phyloP scores from a whole-genome alignment of 208 protist genomes.

The Leishmania aethiopica region DNA sequence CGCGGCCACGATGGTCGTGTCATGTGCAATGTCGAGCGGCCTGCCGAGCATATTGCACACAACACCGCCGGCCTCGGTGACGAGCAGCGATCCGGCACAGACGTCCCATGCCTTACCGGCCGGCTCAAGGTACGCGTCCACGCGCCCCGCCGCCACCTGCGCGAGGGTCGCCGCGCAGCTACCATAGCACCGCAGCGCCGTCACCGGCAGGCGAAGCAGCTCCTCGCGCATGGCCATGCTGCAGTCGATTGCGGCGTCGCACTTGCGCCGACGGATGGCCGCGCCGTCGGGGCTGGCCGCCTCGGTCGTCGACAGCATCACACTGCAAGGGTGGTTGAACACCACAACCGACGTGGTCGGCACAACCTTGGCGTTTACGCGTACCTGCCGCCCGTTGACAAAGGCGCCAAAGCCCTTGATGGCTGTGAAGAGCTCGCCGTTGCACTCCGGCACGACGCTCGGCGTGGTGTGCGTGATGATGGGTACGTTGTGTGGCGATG shows the following conservation, averaged over 20 bases:
- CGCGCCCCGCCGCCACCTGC: slow-evolving; percentile 60
- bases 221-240: slow-evolving; percentile 32
- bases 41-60: slow-evolving; percentile 59
- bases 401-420: slow-evolving; percentile 65
- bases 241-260: slow-evolving; percentile 42
- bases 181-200: slow-evolving; percentile 48
- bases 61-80: slow-evolving; percentile 74
- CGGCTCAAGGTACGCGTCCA: slow-evolving; percentile 67
- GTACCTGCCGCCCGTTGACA: slow-evolving; percentile 58
- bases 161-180: slow-evolving; percentile 49
- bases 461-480: slow-evolving; percentile 7
- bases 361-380: slow-evolving; percentile 25
- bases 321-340: slow-evolving; percentile 50
- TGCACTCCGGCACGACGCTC: slow-evolving; percentile 31
- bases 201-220: slow-evolving; percentile 34
- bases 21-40: slow-evolving; percentile 48
- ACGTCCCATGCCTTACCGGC: slow-evolving; percentile 67
- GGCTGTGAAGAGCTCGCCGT: slow-evolving; percentile 74
- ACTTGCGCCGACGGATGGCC: slow-evolving; percentile 18
- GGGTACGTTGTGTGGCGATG: background rate
- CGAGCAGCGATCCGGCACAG: slow-evolving; percentile 55
- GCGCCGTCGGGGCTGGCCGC: background rate
- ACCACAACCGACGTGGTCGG: slow-evolving; percentile 37
- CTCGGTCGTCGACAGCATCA: slow-evolving; percentile 30
- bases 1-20: slow-evolving; percentile 56